Evolutionary conservation across 352 stramenopile species (phyloP), one percentile per base, ranked within the genome.

Genomic region (Phytopythium litorale): DNA sequence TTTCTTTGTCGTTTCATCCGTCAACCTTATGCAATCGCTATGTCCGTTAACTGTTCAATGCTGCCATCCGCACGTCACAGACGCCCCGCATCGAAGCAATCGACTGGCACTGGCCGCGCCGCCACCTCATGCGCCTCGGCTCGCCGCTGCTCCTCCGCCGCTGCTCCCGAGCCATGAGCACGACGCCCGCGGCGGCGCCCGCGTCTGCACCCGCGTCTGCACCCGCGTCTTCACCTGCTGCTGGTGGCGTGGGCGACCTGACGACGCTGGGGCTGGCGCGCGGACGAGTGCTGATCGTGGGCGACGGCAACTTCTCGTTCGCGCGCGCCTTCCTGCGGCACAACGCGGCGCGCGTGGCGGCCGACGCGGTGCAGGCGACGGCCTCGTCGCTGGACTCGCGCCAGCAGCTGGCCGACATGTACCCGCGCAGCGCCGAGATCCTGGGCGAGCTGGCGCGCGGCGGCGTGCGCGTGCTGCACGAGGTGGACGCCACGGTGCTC

Each of bases 291-390:
- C 70, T 96, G 25, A 75, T 96, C 25, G 82, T 92, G 5, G 87
- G 84, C 16, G 87, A 96, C 55, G 87, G 84, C 71, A 92, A 96
- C 72, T 93, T 94, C 57, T 94, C 87, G 28, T 96, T 89, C 67
- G 66, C 84, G n/a, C 71, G 80, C 32, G 84, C 84, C 23, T 85
- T 92, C 50, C 66, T 90, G 19, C 76, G 81, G 12, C 73, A 75
- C 59, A 87, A 91, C 49, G 53, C 55, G 3, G 37, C 42, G 51
- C 58, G 55, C 15, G 60, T 81, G 32, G 52, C 18, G 1, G 8
- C 32, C 16, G 58, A 59, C n/a, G 16, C 30, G n/a, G 1, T 87
- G n/a, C 12, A 58, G 0, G 56, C 88, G 38, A 90, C 75, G 0
- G 84, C 72, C 23, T 90, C 87, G 35, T 92, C 84, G 16, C 72